Percentiles rank a stretch among this genome's conserved stretches.
Conservation (phyloP, 2,329 filamentous ascomycete genomes). For the Fusarium armeniacum region DNA sequence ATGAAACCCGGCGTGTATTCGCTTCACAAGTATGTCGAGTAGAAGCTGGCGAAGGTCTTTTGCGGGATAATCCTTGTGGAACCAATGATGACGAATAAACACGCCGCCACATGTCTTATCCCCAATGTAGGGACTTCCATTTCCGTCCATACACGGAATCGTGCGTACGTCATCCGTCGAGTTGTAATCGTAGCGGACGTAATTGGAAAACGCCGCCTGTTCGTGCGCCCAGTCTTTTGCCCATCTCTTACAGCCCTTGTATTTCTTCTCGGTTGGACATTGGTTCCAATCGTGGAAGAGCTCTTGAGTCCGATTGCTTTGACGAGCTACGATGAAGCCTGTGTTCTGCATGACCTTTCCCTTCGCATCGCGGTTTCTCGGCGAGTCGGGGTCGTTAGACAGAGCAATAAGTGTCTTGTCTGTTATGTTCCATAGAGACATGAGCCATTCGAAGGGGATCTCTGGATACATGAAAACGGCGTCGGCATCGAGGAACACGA, state of each 20-base stretch:
- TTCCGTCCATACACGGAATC: constrained; percentile 47
- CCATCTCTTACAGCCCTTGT: constrained; percentile 41
- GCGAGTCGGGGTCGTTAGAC: constrained; percentile 59
- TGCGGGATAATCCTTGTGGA: constrained; percentile 25
- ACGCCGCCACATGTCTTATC: constrained; percentile 45
- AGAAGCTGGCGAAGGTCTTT: constrained; percentile 17
- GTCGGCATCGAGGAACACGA: constrained; percentile 62
- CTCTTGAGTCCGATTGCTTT: constrained; percentile 43
- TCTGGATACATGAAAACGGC: constrained; percentile 59
- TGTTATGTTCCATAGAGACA: constrained; percentile 62
- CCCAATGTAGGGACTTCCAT: constrained; percentile 45
- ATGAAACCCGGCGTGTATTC: constrained; percentile 24
- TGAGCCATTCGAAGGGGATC: constrained; percentile 62
- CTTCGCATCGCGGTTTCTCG: constrained; percentile 55
- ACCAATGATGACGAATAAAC: constrained; percentile 48
- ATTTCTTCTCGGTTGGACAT: constrained; percentile 17
- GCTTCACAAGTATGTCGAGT: constrained; percentile 11
- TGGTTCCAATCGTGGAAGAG: constrained; percentile 32
- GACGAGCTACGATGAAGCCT: constrained; percentile 43
- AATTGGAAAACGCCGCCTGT: constrained; percentile 49
- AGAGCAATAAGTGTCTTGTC: constrained; percentile 59
- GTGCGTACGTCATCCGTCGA: constrained; percentile 37
- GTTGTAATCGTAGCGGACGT: constrained; percentile 49
- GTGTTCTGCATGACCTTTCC: constrained; percentile 43
- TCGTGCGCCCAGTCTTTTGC: constrained; percentile 49